Evolutionary conservation across 805 yeast species (phyloP), one percentile per base, ranked within the genome.

Genomic region (Candida yuanshanica): DNA sequence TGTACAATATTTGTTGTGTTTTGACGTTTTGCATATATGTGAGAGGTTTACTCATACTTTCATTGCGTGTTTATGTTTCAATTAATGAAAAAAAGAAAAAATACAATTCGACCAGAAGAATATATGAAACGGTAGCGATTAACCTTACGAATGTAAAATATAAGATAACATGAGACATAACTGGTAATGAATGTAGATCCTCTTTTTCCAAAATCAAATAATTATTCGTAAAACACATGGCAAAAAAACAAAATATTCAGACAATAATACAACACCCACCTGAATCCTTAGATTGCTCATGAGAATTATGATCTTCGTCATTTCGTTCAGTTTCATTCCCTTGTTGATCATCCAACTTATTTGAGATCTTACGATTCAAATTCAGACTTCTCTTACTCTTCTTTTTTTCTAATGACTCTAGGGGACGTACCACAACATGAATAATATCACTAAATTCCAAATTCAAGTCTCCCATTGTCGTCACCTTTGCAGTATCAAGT

Each of bases 371-470:
- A 8, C 36, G 22, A 9, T 16, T 21, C 5, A 13, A 13, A 16
- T 14, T 27, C 14, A 12, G 11, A n/a, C 16, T 35, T 17, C 21
- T 37, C 16, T 36, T 38, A 10, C 21, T 16, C 17, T 35, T 32
- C 4, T 23, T 24, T n/a, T 24, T 32, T 4, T 37, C 39, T 20
- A 39, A 20, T 16, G 24, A 11, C n/a, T 47, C 48, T 14, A 48
- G 42, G 1, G 66, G 66, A 53, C 55, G 50, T 12, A 54, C 45
- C 20, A 53, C 49, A 36, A 62, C 54, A 45, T 62, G 66, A 7
- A 63, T 48, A 13, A 61, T 51, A 27, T 49, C 51, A 39, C 57
- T 58, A 8, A 50, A 16, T 5, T 46, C 38, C 23, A 56, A 24
- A 10, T 45, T 51, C 33, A 58, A 42, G 4, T 49, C 47, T 5